Evolutionary conservation across 179 eudicot species (phyloP).

Genomic region (Silene vulgaris): DNA sequence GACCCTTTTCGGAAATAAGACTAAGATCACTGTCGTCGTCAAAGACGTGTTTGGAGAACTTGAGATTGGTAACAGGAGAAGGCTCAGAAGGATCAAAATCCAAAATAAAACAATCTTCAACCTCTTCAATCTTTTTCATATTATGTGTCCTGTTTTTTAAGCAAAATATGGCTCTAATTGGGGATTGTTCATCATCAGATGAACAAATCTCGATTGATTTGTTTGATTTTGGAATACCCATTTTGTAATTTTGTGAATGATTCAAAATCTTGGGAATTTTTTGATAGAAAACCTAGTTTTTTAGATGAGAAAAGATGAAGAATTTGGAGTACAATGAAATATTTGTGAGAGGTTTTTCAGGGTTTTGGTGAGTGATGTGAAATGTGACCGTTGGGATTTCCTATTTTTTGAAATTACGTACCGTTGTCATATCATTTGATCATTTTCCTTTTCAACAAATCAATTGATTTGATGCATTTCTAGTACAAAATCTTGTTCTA

Average conservation of each 20-base stretch:
- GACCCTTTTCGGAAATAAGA: slow-evolving; percentile 30
- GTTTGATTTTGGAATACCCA: slow-evolving; percentile 12
- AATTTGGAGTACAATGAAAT: not conserved
- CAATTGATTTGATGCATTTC: no score
- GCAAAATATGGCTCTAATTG: slow-evolving; percentile 37
- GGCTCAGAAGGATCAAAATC: slow-evolving; percentile 31
- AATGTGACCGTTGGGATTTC: slow-evolving; percentile 24
- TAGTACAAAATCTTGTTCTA: no score
- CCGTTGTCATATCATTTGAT: no score
- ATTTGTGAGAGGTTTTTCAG: not conserved
- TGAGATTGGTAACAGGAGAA: slow-evolving; percentile 8
- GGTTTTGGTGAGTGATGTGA: not conserved
- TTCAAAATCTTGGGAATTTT: no score
- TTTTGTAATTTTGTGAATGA: not conserved
- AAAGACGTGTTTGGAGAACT: slow-evolving; percentile 2
- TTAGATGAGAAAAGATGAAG: not conserved
- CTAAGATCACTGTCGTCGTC: slow-evolving; percentile 22
- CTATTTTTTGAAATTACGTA: no score
- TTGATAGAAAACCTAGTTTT: not conserved
- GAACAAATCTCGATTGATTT: slow-evolving; percentile 3
- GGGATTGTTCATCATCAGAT: slow-evolving; percentile 24
- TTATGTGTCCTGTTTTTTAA: slow-evolving; percentile 30
- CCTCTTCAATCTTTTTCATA: slow-evolving; percentile 32
- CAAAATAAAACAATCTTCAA: slow-evolving; percentile 34
- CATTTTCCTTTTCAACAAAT: no score